These are phyloP conservation scores for Aspergillus amoenus DNA, from an alignment of 2,329 filamentous ascomycete species.

Conservation along the genomic window DNA sequence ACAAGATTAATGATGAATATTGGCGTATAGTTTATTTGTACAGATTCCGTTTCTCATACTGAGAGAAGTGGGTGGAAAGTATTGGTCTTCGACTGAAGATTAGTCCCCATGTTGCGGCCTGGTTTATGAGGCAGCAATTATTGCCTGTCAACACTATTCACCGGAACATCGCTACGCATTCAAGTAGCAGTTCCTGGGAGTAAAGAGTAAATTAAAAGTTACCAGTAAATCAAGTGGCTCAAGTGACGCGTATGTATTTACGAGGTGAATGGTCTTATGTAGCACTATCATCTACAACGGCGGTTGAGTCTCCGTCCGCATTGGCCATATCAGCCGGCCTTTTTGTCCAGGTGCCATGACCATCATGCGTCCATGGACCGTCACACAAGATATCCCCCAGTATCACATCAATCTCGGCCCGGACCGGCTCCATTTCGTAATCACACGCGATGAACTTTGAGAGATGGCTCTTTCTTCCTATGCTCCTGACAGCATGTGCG, in stretches of 20 bases:
- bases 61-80: background rate
- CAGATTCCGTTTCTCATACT: background rate
- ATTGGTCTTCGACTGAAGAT: background rate
- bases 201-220: too few species aligned
- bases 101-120: slow-evolving; percentile 4
- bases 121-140: slow-evolving; percentile 3
- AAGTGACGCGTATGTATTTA: background rate
- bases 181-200: too few species aligned
- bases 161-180: too few species aligned
- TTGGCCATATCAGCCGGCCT: background rate
- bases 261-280: background rate
- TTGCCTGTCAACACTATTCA: too few species aligned
- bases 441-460: slow-evolving; percentile 31
- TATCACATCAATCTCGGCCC: slow-evolving; percentile 25
- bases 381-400: slow-evolving; percentile 24
- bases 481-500: slow-evolving; percentile 32
- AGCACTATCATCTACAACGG: background rate
- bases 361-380: slow-evolving; percentile 32
- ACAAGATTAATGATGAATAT: background rate
- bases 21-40: background rate
- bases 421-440: slow-evolving; percentile 31
- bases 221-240: too few species aligned
- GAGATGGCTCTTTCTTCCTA: slow-evolving; percentile 21
- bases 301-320: background rate
- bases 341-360: slow-evolving; percentile 29